Percentiles rank a stretch among this genome's conserved stretches.
Conservation (phyloP, 202 grass and related monocot genomes). For the Schoenoplectus tabernaemontani region DNA sequence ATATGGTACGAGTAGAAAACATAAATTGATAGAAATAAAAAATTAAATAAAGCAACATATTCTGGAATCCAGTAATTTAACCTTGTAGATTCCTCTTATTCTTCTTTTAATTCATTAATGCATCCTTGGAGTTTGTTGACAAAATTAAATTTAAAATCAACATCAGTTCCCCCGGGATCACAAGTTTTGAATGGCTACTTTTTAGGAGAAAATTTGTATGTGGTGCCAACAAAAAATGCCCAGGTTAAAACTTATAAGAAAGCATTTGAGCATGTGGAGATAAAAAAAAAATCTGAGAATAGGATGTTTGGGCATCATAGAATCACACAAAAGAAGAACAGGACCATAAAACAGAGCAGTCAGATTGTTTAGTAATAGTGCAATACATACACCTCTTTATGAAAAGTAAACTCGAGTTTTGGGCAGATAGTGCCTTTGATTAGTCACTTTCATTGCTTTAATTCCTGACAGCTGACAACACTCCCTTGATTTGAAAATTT, state of each 20-base stretch:
- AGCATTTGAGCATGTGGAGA: background rate
- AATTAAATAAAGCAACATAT: background rate
- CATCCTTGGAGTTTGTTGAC: background rate
- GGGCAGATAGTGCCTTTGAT: conserved; percentile 13
- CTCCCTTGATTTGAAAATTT: conserved; percentile 2
- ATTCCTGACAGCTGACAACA: conserved; percentile 7
- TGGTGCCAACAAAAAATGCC: background rate
- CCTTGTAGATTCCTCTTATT: background rate
- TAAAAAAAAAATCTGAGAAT: background rate
- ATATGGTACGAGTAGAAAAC: no score
- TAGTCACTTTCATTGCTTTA: conserved; percentile 23
- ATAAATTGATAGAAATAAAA: background rate
- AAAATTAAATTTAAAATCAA: conserved; percentile 12
- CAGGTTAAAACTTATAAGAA: background rate
- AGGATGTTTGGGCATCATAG: conserved; percentile 19
- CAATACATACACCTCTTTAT: background rate
- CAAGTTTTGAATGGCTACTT: conserved; percentile 12
- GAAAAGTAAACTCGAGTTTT: conserved; percentile 8
- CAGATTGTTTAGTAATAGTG: background rate
- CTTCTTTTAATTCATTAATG: background rate
- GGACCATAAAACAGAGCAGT: conserved; percentile 5
- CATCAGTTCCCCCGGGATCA: background rate
- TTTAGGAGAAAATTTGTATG: background rate
- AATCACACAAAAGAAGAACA: conserved; percentile 23
- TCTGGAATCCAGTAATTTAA: background rate